These are phyloP conservation scores for Boletus sp. DNA, from an alignment of 1,284 basidiomycete genomes.

Conservation along the genomic window DNA sequence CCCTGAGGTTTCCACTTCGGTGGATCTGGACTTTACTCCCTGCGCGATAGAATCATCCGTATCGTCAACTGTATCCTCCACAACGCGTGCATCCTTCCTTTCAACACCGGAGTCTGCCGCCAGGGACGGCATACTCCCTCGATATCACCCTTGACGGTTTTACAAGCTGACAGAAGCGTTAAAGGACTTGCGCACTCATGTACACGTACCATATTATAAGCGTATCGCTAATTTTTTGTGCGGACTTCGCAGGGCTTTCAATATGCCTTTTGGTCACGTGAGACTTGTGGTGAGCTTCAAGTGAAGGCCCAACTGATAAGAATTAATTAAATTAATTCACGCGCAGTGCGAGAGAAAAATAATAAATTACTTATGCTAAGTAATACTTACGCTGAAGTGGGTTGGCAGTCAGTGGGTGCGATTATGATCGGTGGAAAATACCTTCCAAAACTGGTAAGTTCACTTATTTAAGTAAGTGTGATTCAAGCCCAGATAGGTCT, in stretches of 20 bases:
- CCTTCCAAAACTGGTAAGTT: no score
- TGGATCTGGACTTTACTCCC: conserved; percentile 1
- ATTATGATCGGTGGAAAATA: no score
- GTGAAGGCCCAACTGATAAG: no score
- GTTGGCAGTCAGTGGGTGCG: no score
- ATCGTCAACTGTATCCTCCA: background rate
- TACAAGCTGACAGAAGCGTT: conserved; percentile 2
- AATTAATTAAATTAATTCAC: no score
- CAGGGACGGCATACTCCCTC: conserved; percentile 24
- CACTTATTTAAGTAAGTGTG: no score
- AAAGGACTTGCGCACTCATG: conserved; percentile 15
- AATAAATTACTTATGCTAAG: no score
- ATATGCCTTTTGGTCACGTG: conserved; percentile 15
- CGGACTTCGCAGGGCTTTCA: background rate
- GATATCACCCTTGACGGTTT: conserved; percentile 27
- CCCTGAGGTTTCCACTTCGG: background rate
- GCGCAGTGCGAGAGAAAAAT: no score
- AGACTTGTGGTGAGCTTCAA: no score
- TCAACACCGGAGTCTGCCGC: conserved; percentile 2
- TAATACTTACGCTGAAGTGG: no score
- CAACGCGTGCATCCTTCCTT: conserved; percentile 3
- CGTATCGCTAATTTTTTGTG: conserved; percentile 24
- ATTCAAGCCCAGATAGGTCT: no score
- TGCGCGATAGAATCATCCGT: conserved; percentile 1
- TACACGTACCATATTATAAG: conserved; percentile 26